Evolutionary conservation across 805 yeast species (phyloP).

Genomic region (Starmerella bombicola): DNA sequence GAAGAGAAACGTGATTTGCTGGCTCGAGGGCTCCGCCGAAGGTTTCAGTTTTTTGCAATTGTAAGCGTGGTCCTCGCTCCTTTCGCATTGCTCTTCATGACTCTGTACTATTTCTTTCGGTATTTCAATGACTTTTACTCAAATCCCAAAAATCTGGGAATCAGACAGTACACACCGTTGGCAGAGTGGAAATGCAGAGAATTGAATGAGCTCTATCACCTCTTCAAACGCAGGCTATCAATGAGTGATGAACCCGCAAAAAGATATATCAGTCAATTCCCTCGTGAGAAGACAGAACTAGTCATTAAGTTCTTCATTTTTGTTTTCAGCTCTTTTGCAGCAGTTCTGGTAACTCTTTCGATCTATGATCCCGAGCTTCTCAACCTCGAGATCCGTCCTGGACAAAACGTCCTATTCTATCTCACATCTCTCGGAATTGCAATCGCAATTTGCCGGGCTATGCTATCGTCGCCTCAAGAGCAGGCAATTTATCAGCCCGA

Average conservation of each 20-base stretch:
- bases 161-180: conserved; percentile 82
- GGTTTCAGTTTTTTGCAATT: conserved; percentile 80
- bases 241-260: conserved; percentile 70
- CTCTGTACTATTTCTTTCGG: conserved; percentile 70
- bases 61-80: conserved; percentile 77
- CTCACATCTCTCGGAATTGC: conserved; percentile 79
- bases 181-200: conserved; percentile 95
- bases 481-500: conserved; percentile 84
- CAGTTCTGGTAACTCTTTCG: conserved; percentile 67
- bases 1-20: conserved; percentile 55
- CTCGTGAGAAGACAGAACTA: conserved; percentile 56
- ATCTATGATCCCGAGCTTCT: conserved; percentile 80
- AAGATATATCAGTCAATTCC: conserved; percentile 80
- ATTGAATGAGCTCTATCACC: conserved; percentile 82
- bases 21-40: conserved; percentile 54
- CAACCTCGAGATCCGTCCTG: conserved; percentile 75
- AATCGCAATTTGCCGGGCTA: conserved; percentile 69
- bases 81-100: conserved; percentile 68
- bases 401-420: conserved; percentile 72
- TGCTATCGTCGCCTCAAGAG: conserved; percentile 43
- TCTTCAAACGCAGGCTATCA: conserved; percentile 67
- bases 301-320: conserved; percentile 53
- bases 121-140: conserved; percentile 87
- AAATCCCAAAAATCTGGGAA: conserved; percentile 69
- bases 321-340: conserved; percentile 77